Evolutionary conservation across 169 alveolate species (phyloP), one percentile per base, ranked within the genome.

Genomic region (Ichthyophthirius multifiliis): DNA sequence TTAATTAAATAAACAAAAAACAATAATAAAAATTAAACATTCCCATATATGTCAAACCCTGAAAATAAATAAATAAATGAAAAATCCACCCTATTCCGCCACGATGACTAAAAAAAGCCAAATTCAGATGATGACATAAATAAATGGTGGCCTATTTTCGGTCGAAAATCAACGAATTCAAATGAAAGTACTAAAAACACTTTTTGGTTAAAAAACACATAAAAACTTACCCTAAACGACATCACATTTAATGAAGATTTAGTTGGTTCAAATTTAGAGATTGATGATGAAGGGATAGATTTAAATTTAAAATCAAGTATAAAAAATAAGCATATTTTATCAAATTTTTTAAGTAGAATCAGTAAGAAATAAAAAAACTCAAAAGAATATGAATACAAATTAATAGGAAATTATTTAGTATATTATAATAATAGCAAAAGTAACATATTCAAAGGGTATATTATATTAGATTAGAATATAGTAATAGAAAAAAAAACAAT

Each of bases 61-160:
- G n/a, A n/a, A n/a, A n/a, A n/a, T n/a, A n/a, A n/a, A n/a, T n/a
- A n/a, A n/a, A n/a, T n/a, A n/a, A n/a, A n/a, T n/a, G n/a, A n/a
- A n/a, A n/a, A n/a, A n/a, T n/a, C n/a, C n/a, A n/a, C n/a, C n/a
- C n/a, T n/a, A n/a, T n/a, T n/a, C n/a, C n/a, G n/a, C n/a, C n/a
- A n/a, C n/a, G n/a, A n/a, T n/a, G n/a, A n/a, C n/a, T n/a, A n/a
- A n/a, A n/a, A n/a, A n/a, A n/a, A n/a, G n/a, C n/a, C n/a, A n/a
- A n/a, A n/a, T n/a, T n/a, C n/a, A n/a, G n/a, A n/a, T n/a, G n/a
- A n/a, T 55, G 71, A 55, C 31, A 55, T 55, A 27, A 39, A 39
- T 27, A 55, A 55, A 39, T 55, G 71, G 71, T 55, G 71, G 71
- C 71, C 71, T 12, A 39, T 55, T 55, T 55, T 55, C 31, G 71